These are phyloP conservation scores for Carex pumila DNA, from an alignment of 176 grass and related monocot genomes.

Conservation along the genomic window DNA sequence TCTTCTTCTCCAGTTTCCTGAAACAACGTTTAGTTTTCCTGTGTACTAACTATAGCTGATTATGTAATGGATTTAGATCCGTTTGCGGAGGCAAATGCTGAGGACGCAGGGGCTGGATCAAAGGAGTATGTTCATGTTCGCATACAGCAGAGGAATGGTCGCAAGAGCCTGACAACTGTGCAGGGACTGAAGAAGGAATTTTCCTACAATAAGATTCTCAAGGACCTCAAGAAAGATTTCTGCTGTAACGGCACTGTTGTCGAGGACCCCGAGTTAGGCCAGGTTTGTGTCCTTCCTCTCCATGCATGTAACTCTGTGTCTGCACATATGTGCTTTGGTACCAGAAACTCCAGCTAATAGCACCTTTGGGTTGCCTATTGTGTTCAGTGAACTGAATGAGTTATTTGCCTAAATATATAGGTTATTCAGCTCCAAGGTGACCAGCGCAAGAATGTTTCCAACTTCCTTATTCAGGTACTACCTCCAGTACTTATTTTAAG, in stretches of 20 bases:
- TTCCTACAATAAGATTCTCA: slow-evolving; percentile 39
- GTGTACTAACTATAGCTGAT: background rate
- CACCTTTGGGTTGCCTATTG: background rate
- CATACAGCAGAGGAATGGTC: slow-evolving; percentile 45
- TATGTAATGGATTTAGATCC: slow-evolving; percentile 24
- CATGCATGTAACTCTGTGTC: background rate
- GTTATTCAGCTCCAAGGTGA: slow-evolving; percentile 55
- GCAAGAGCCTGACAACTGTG: slow-evolving; percentile 50
- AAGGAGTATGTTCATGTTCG: slow-evolving; percentile 48
- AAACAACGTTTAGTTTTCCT: background rate
- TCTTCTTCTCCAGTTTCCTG: background rate
- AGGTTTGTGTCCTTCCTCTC: slow-evolving; percentile 3
- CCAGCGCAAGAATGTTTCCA: slow-evolving; percentile 37
- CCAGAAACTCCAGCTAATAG: background rate
- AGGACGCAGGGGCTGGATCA: slow-evolving; percentile 13
- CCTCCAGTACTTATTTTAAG: background rate
- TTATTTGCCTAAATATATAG: slow-evolving; percentile 12
- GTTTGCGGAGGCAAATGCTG: slow-evolving; percentile 50
- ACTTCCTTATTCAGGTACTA: slow-evolving; percentile 40
- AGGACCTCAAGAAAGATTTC: slow-evolving; percentile 52
- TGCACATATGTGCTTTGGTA: background rate
- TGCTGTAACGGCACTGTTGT: slow-evolving; percentile 48
- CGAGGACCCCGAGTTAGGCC: slow-evolving; percentile 43
- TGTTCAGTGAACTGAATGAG: background rate
- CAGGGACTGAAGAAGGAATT: slow-evolving; percentile 40